phyloP scores from a whole-genome alignment of 352 stramenopile genomes.

The Blastocystis sp. region DNA sequence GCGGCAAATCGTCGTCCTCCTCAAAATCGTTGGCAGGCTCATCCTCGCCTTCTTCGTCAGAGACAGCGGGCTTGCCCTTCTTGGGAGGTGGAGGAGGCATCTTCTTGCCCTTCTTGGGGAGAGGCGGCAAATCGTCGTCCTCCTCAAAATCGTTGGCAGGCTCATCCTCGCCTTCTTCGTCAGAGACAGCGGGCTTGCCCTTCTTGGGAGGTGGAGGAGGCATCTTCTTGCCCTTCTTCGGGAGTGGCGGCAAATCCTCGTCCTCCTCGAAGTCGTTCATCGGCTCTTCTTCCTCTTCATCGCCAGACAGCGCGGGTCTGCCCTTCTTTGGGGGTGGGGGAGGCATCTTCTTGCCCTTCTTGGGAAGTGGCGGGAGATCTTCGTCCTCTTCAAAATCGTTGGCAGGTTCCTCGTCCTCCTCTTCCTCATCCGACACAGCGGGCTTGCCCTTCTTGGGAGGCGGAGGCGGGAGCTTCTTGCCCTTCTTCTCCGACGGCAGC shows the following conservation, averaged over 20 bases:
- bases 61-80: conserved; percentile 28
- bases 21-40: conserved; percentile 39
- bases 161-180: neutral
- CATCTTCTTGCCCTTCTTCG: conserved; percentile 66
- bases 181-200: neutral
- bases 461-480: conserved; percentile 33
- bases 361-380: conserved; percentile 5
- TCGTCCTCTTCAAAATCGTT: conserved; percentile 53
- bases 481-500: conserved; percentile 21
- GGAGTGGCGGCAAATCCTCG: neutral
- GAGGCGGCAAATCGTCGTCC: neutral
- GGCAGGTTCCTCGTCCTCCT: neutral
- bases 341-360: conserved; percentile 61
- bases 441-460: conserved; percentile 12
- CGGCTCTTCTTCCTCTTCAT: neutral
- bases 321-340: conserved; percentile 30
- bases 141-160: conserved; percentile 46
- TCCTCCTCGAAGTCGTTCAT: conserved; percentile 43
- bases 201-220: conserved; percentile 23
- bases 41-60: neutral
- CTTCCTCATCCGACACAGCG: neutral
- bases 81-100: conserved; percentile 4
- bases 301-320: neutral
- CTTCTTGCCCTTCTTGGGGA: conserved; percentile 52
- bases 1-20: conserved; percentile 54